Conservation (phyloP, 441 rosid species). For the Capsella rubella region DNA sequence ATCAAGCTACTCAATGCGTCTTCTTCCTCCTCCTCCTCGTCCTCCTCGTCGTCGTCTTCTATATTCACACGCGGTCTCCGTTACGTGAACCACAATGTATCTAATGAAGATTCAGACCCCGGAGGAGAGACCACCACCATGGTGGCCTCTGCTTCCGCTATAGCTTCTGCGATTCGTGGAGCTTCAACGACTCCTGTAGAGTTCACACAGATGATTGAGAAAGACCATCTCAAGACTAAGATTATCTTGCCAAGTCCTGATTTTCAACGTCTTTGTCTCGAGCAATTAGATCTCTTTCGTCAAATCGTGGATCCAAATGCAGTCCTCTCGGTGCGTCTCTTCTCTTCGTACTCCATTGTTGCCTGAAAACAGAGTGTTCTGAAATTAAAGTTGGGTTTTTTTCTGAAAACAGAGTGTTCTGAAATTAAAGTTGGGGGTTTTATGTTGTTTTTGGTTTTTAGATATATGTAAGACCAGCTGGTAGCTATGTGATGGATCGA, state of each 20-base stretch:
- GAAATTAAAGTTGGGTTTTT: not conserved
- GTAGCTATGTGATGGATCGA: slow-evolving; percentile 93
- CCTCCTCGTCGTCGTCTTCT: slow-evolving; percentile 39
- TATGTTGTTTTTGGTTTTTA: slow-evolving; percentile 12
- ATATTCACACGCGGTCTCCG: slow-evolving; percentile 47
- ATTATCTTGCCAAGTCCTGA: slow-evolving; percentile 79
- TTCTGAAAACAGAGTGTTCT: not conserved
- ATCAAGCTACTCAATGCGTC: slow-evolving; percentile 43
- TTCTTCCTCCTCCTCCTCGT: slow-evolving; percentile 22
- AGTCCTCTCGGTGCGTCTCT: slow-evolving; percentile 63
- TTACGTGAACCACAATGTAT: slow-evolving; percentile 51
- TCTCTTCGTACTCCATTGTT: slow-evolving; percentile 7
- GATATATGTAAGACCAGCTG: slow-evolving; percentile 93
- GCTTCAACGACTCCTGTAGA: slow-evolving; percentile 77
- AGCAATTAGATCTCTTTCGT: slow-evolving; percentile 83
- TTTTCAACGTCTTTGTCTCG: slow-evolving; percentile 77
- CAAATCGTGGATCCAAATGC: slow-evolving; percentile 73
- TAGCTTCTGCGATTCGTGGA: slow-evolving; percentile 70
- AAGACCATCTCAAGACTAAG: slow-evolving; percentile 55
- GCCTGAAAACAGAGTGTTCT: not conserved
- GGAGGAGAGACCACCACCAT: slow-evolving; percentile 41
- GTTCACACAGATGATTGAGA: slow-evolving; percentile 68
- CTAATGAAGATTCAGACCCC: slow-evolving; percentile 48
- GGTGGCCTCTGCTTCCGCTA: slow-evolving; percentile 79
- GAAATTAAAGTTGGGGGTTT: not conserved